Base-by-base conservation (phyloP, 2,329 filamentous ascomycete species). In the Cytospora leucostoma region DNA sequence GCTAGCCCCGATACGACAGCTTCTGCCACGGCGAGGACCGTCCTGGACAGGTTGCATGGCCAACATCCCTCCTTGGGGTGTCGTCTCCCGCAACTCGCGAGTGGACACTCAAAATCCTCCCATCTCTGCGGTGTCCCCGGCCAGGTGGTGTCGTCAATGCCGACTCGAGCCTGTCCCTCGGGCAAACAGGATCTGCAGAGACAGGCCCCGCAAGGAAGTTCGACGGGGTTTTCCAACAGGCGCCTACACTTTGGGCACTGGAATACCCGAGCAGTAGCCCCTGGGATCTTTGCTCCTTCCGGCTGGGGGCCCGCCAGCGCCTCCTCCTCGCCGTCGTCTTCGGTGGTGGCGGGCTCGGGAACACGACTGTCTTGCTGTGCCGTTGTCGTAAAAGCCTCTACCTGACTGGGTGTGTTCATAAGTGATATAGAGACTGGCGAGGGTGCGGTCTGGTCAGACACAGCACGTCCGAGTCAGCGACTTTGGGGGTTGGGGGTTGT, bases 151-250 rank as follows among this genome's bases (percentile, higher is more conserved):
- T 44, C 59, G 17, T 66, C 64, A 63, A 96, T 90, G 66, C 91
- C 86, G 55, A 79, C 79, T 52, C 92, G 84, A 17, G 81, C 74
- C 69, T 88, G 84, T 2, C 87, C 77, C 54, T 84, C 76, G 1
- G 93, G 93, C 1, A 96, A 76, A 74, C 93, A 97, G 56, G 75
- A 74, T 70, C 84, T 87, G 77, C 93, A 97, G 12, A 96, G 75
- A 12, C 88, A 88, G 71, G 89, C 86, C 34, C 93, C 92, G 73
- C 93, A 97, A 6, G 93, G 92, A 5, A 97, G 78, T 0, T 90
- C 90, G 62, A 92, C 82, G 6, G 93, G 91, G 10, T 85, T 80
- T 53, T 77, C 80, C 35, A 95, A 79, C 1, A 89, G 88, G 51
- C 79, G 79, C 4, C 88, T 91, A 74, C 93, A 97, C 66, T 84